Percentiles rank a stretch among this genome's conserved stretches.
Conservation (phyloP, 306 rosid genomes). For the Quercus variabilis region DNA sequence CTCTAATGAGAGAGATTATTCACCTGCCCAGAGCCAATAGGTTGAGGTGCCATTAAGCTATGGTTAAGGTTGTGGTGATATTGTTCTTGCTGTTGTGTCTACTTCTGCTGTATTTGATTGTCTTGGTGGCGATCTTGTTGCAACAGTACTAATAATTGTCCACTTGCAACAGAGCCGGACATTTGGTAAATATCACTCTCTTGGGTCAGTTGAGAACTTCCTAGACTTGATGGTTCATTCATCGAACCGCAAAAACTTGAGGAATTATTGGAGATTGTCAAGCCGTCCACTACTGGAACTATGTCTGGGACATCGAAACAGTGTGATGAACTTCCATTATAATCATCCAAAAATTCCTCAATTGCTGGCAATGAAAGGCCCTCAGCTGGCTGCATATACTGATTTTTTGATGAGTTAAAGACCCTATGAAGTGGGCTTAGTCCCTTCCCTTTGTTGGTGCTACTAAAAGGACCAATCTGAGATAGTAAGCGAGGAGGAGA, state of each 20-base stretch:
- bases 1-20: neutral
- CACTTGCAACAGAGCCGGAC: slow-evolving; percentile 33
- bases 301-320: slow-evolving; percentile 38
- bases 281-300: slow-evolving; percentile 32
- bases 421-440: slow-evolving; percentile 82
- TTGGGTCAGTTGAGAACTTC: slow-evolving; percentile 38
- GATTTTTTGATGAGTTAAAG: slow-evolving; percentile 67
- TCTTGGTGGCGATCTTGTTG: slow-evolving; percentile 61
- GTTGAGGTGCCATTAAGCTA: slow-evolving; percentile 45
- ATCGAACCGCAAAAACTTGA: slow-evolving; percentile 45
- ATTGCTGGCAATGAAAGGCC: slow-evolving; percentile 50
- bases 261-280: slow-evolving; percentile 36
- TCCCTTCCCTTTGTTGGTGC: slow-evolving; percentile 68
- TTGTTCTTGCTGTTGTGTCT: slow-evolving; percentile 30
- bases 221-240: slow-evolving; percentile 37
- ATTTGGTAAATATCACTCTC: slow-evolving; percentile 45
- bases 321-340: slow-evolving; percentile 33
- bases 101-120: slow-evolving; percentile 39
- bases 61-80: slow-evolving; percentile 25
- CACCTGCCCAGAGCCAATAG: slow-evolving; percentile 61
- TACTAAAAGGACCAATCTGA: slow-evolving; percentile 53
- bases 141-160: slow-evolving; percentile 54
- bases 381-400: slow-evolving; percentile 56
- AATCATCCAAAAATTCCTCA: slow-evolving; percentile 74
- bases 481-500: slow-evolving; percentile 69